These are phyloP conservation scores for Emericellopsis cladophorae DNA, from an alignment of 2,329 filamentous ascomycete genomes.

Conservation along the genomic window DNA sequence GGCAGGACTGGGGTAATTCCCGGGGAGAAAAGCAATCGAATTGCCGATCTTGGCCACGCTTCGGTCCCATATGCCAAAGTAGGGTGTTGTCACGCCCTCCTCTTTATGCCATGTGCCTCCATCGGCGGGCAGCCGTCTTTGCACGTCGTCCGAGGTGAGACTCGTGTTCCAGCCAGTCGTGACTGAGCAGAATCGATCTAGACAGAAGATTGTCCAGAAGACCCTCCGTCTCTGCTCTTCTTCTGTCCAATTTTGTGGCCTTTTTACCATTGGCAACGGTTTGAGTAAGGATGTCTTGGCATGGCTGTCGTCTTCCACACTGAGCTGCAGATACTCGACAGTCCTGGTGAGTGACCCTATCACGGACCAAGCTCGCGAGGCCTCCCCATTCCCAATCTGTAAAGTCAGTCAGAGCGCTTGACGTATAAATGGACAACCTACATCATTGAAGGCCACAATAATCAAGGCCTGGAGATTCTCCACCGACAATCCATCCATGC, in stretches of 20 bases:
- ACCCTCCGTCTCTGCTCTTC: slow-evolving; percentile 17
- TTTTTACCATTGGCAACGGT: slow-evolving; percentile 13
- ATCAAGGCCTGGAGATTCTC: slow-evolving; percentile 22
- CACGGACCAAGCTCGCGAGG: slow-evolving; percentile 13
- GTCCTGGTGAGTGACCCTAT: slow-evolving; percentile 16
- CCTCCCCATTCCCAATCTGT: slow-evolving; percentile 16
- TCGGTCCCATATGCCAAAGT: slow-evolving; percentile 30
- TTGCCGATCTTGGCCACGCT: slow-evolving; percentile 24
- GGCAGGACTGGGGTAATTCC: slow-evolving; percentile 13
- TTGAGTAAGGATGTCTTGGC: slow-evolving; percentile 6
- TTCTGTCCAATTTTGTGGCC: slow-evolving; percentile 16
- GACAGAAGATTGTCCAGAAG: slow-evolving; percentile 18
- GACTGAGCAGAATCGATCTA: slow-evolving; percentile 8
- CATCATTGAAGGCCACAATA: slow-evolving; percentile 23
- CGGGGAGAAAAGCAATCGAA: slow-evolving; percentile 22
- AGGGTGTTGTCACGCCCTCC: slow-evolving; percentile 24
- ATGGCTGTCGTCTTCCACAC: slow-evolving; percentile 9
- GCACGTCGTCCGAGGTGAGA: slow-evolving; percentile 17
- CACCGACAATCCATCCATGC: slow-evolving; percentile 19
- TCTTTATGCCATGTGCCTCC: slow-evolving; percentile 26
- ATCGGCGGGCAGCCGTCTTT: slow-evolving; percentile 18
- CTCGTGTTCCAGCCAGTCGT: slow-evolving; percentile 17
- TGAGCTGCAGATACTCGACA: slow-evolving; percentile 16
- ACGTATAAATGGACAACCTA: slow-evolving; percentile 6
- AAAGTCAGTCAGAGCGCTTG: background rate